Conservation (phyloP, 441 rosid species). For the Populus hybrid region DNA sequence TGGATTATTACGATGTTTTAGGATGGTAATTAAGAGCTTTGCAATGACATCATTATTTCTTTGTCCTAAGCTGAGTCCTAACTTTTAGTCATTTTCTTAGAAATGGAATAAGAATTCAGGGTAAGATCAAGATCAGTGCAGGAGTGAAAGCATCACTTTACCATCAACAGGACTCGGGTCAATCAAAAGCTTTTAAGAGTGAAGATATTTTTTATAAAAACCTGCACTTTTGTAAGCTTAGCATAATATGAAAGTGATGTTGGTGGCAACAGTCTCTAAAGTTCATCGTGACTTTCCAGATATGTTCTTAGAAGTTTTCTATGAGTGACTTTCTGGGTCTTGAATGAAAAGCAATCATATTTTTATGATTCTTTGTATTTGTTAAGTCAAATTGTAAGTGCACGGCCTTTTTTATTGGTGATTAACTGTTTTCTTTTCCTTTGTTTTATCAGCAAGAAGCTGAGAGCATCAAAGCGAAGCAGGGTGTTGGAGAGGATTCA, state of each 20-base stretch:
- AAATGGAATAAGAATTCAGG: neutral
- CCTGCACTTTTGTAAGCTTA: neutral
- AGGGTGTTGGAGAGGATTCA: constrained; percentile 36
- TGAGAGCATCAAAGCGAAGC: constrained; percentile 53
- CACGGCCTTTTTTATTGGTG: constrained; percentile 9
- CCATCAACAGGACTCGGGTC: neutral
- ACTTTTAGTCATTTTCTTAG: neutral
- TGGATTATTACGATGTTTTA: neutral
- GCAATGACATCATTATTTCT: neutral
- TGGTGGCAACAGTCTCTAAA: neutral
- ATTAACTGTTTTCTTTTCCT: constrained; percentile 16
- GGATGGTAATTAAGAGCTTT: neutral
- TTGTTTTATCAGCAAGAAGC: constrained; percentile 55
- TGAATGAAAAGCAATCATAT: neutral
- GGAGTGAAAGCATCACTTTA: neutral
- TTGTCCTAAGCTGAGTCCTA: neutral
- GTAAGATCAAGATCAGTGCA: neutral
- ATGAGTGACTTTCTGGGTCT: neutral
- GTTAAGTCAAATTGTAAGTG: neutral
- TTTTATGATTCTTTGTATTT: neutral
- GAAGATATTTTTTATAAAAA: neutral
- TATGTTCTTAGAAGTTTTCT: neutral
- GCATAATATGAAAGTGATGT: no score
- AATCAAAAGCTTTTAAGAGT: neutral
- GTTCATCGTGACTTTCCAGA: neutral